A percentile compares a stretch with the other conserved stretches of the same genome.
phyloP scores from a whole-genome alignment of 768 basidiomycete genomes.

The Lactarius hengduanensis region DNA sequence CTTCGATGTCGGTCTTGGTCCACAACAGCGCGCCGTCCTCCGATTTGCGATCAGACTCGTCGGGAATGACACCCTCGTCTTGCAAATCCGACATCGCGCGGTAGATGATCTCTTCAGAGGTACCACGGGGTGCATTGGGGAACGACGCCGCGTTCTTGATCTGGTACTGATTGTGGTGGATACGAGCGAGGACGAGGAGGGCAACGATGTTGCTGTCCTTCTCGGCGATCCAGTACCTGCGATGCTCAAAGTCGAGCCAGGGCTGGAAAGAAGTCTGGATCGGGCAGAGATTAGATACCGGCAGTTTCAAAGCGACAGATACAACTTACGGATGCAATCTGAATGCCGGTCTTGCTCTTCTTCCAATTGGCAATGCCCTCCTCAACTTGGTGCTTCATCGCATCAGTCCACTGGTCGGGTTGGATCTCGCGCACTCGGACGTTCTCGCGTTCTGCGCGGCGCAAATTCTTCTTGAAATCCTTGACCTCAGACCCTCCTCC shows the following conservation, averaged over 20 bases:
- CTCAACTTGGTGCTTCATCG: constrained; percentile 48
- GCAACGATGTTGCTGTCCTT: constrained; percentile 44
- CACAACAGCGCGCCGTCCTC: constrained; percentile 13
- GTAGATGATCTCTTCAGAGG: constrained; percentile 52
- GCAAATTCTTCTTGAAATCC: constrained; percentile 60
- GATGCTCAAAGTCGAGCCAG: constrained; percentile 54
- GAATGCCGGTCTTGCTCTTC: constrained; percentile 50
- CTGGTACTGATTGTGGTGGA: constrained; percentile 45
- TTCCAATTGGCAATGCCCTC: constrained; percentile 58
- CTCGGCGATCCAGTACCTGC: constrained; percentile 56
- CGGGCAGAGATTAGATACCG: neutral
- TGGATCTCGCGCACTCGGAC: constrained; percentile 49
- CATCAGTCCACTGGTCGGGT: constrained; percentile 41
- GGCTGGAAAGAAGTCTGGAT: constrained; percentile 47
- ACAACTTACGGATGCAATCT: constrained; percentile 40
- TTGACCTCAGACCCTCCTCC: constrained; percentile 42
- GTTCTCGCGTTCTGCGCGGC: constrained; percentile 53
- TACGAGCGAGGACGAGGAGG: constrained; percentile 51
- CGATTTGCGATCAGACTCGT: constrained; percentile 12
- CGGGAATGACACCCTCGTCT: constrained; percentile 31
- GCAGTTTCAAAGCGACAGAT: accelerated
- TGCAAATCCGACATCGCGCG: constrained; percentile 45
- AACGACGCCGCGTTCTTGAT: constrained; percentile 59
- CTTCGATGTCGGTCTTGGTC: constrained; percentile 11
- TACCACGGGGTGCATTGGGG: constrained; percentile 52